Base-by-base conservation (phyloP, 148 eudicot species). In the Oxyria digyna region DNA sequence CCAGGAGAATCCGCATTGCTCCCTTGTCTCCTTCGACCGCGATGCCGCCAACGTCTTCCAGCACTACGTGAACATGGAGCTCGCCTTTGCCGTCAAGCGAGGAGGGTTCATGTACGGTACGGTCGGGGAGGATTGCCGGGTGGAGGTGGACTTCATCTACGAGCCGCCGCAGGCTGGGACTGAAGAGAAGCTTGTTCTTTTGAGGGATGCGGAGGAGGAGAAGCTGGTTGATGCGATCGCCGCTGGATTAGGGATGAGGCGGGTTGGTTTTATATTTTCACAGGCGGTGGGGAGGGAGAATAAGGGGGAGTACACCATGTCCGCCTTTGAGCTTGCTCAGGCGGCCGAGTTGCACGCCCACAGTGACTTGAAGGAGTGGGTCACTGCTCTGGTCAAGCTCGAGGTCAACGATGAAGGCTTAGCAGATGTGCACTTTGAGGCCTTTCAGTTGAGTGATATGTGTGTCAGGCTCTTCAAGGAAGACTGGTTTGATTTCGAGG, bases 381-480 rank as follows among this genome's bases (percentile, higher is more conserved):
- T 94, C 26, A 94, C 97, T 4, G 98, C 92, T 0, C 67, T 94
- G 54, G 98, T 94, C 77, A 90, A 94, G 78, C 72, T 91, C 59
- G 78, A 92, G 80, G 98, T 89, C 85, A 87, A 89, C 23, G 98
- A 90, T 69, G 93, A 88, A 42, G 97, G 96, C 23, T 86, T 73
- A 15, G 87, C 91, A 0, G 97, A 87, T 75, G 98, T 94, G 49
- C 97, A 90, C 72, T 94, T 94, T 35, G 99, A 90, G 89, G 99
- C 97, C 2, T 94, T 94, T 80, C 99, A 94, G 79, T 81, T 94
- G 97, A 90, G 99, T 80, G 99, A 94, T 78, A 82, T 89, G 91
- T 86, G 99, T 77, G 78, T 94, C 62, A 83, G 89, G 77, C 75
- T 94, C 78, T 94, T 78, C 71, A 91, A 87, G 76, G 99, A 94